Evolutionary conservation across 1,284 basidiomycete genomes (phyloP).

Genomic region (Pseudozyma pruni): DNA sequence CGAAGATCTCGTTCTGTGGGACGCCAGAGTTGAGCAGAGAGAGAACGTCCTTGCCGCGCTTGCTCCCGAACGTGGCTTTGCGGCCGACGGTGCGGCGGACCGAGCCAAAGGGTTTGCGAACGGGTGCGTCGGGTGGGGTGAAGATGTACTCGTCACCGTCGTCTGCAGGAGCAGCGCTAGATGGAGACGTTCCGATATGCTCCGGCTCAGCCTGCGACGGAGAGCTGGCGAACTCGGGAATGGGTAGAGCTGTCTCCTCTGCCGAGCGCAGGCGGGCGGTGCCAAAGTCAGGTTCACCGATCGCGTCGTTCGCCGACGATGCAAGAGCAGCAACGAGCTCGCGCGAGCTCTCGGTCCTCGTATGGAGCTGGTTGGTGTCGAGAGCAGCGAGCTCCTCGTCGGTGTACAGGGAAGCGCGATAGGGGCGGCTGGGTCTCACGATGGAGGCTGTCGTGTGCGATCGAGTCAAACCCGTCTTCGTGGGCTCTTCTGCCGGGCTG

Average conservation of each 20-base stretch:
- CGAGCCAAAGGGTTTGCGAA: slow-evolving; percentile 5
- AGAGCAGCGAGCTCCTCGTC: slow-evolving; percentile 48
- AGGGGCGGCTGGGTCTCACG: slow-evolving; percentile 32
- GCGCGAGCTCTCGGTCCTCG: slow-evolving; percentile 38
- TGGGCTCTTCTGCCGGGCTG: background rate
- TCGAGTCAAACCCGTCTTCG: slow-evolving; percentile 18
- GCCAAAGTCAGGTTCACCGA: slow-evolving; percentile 25
- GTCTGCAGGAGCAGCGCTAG: background rate
- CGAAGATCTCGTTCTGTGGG: slow-evolving; percentile 18
- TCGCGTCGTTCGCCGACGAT: background rate
- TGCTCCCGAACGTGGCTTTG: slow-evolving; percentile 46
- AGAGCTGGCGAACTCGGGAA: slow-evolving; percentile 15
- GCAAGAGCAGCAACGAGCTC: slow-evolving; percentile 33
- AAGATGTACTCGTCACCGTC: slow-evolving; percentile 32
- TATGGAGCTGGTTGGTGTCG: slow-evolving; percentile 8
- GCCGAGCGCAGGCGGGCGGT: slow-evolving; percentile 34
- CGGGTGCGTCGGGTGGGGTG: slow-evolving; percentile 2
- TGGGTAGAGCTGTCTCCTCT: slow-evolving; percentile 12
- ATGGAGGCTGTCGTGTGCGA: slow-evolving; percentile 33
- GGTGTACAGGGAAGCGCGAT: slow-evolving; percentile 53
- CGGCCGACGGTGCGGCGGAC: slow-evolving; percentile 17
- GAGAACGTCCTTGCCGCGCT: slow-evolving; percentile 43
- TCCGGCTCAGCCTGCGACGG: background rate
- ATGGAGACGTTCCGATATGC: too few species aligned
- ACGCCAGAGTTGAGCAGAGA: slow-evolving; percentile 24